Conservation (phyloP, 257 asterid species). For the Pogostemon cablin region DNA sequence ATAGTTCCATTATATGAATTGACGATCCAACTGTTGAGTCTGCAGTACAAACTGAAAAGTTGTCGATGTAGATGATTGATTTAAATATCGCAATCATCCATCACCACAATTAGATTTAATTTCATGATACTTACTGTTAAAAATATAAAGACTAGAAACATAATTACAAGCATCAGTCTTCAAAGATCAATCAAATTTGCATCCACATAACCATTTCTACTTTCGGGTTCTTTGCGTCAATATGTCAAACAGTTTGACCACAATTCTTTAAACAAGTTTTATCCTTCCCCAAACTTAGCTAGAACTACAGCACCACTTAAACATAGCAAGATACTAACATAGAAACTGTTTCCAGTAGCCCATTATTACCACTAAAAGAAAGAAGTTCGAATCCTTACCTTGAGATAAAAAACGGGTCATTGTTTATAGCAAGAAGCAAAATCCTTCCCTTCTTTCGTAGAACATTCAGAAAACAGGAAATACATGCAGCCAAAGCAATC, state of each 20-base stretch:
- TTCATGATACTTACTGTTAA: background rate
- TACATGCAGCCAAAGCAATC: slow-evolving; percentile 17
- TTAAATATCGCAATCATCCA: too few species aligned
- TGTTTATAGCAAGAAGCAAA: slow-evolving; percentile 18
- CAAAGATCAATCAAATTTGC: background rate
- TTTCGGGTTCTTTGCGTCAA: slow-evolving; percentile 24
- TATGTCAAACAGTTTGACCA: slow-evolving; percentile 31
- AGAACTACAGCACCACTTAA: background rate
- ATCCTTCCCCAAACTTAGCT: too few species aligned
- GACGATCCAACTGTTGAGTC: too few species aligned
- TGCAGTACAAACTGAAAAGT: too few species aligned
- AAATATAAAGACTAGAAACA: background rate
- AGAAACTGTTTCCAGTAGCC: background rate
- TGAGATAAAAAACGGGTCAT: slow-evolving; percentile 42
- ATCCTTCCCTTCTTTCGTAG: slow-evolving; percentile 1
- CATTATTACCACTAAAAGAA: background rate
- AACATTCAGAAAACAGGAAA: slow-evolving; percentile 20
- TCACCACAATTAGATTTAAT: too few species aligned
- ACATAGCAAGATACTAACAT: background rate
- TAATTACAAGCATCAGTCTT: background rate
- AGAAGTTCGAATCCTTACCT: slow-evolving; percentile 31
- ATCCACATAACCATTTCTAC: background rate
- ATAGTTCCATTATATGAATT: background rate
- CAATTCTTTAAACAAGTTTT: slow-evolving; percentile 5
- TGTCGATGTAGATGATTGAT: too few species aligned